Conservation (phyloP, 306 rosid genomes). For the Vachellia pachyceras region DNA sequence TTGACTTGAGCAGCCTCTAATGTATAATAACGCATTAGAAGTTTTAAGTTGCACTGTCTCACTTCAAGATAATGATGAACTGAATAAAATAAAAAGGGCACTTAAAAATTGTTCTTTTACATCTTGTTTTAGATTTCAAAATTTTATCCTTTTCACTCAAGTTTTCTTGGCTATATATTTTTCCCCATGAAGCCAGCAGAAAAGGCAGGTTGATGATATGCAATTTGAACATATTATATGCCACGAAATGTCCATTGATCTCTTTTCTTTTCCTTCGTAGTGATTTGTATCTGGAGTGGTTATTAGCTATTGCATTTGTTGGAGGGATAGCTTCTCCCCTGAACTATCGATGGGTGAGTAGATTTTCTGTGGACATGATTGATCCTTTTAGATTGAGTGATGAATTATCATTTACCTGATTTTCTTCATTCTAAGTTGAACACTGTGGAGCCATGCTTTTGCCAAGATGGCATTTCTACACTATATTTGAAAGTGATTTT, state of each 20-base stretch:
- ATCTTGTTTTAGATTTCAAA: neutral
- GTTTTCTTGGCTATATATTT: neutral
- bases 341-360: conserved; percentile 88
- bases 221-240: neutral
- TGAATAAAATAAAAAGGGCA: neutral
- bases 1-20: neutral
- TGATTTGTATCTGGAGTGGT: conserved; percentile 86
- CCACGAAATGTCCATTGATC: neutral
- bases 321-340: conserved; percentile 88
- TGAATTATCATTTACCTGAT: neutral
- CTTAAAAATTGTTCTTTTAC: neutral
- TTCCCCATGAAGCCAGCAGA: neutral
- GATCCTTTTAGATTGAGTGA: neutral
- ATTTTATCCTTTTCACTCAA: neutral
- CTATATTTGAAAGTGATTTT: neutral
- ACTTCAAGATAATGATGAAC: no score
- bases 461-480: conserved; percentile 8
- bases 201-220: neutral
- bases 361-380: conserved; percentile 1
- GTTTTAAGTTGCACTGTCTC: neutral
- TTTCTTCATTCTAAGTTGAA: conserved; percentile 10
- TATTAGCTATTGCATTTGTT: conserved; percentile 83
- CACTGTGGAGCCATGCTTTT: neutral
- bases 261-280: conserved; percentile 42
- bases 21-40: neutral